Evolutionary conservation across 2,329 filamentous ascomycete species (phyloP).

Genomic region (Trematosphaeria pertusa): DNA sequence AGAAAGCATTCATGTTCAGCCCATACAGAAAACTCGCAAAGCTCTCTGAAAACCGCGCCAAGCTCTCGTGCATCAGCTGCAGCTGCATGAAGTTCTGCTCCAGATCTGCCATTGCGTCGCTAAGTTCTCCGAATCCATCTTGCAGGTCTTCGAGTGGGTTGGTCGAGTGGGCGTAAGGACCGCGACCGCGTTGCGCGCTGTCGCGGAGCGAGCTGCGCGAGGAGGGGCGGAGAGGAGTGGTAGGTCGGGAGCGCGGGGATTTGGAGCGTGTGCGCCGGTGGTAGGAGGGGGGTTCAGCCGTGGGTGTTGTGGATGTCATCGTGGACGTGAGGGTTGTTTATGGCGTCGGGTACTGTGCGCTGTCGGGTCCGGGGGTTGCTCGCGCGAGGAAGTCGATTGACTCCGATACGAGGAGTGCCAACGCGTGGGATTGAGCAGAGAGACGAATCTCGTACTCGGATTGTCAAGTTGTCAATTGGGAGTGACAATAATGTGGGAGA

Average conservation of each 20-base stretch:
- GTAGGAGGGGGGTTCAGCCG: conserved; percentile 26
- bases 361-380: conserved; percentile 1
- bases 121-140: conserved; percentile 89
- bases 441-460: no score
- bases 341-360: conserved; percentile 18
- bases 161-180: conserved; percentile 59
- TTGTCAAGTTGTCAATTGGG: neutral
- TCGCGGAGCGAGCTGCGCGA: conserved; percentile 87
- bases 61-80: conserved; percentile 93
- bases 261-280: conserved; percentile 61
- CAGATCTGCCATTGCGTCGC: conserved; percentile 91
- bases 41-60: conserved; percentile 92
- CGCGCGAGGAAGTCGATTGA: no score
- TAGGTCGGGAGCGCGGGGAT: conserved; percentile 70
- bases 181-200: conserved; percentile 39
- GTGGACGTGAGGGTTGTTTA: conserved; percentile 33
- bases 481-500: no score
- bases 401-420: no score
- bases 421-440: no score
- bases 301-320: conserved; percentile 29
- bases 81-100: conserved; percentile 98
- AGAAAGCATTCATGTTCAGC: conserved; percentile 98
- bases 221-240: conserved; percentile 87
- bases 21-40: conserved; percentile 96
- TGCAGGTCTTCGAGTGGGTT: conserved; percentile 84